Conservation (phyloP, 495 filamentous ascomycete genomes). For the Penicillium subrubescens region DNA sequence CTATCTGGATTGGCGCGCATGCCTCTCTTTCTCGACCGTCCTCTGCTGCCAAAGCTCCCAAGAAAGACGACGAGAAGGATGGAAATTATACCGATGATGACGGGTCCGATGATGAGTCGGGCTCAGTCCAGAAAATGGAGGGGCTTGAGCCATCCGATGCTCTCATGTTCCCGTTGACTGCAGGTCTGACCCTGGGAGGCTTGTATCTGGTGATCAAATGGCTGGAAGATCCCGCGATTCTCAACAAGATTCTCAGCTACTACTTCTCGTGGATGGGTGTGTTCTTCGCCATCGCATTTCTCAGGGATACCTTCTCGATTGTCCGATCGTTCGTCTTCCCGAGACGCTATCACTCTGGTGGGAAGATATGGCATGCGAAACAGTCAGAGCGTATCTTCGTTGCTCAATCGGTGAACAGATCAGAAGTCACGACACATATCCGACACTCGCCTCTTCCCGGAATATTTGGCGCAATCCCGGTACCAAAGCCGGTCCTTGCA, state of each 20-base stretch:
- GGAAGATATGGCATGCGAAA: conserved; percentile 41
- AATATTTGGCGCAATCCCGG: conserved; percentile 42
- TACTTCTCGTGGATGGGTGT: conserved; percentile 85
- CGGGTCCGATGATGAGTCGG: conserved; percentile 51
- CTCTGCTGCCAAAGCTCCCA: conserved; percentile 68
- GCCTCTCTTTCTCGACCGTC: conserved; percentile 74
- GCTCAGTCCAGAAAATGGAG: conserved; percentile 61
- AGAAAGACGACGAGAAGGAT: conserved; percentile 45
- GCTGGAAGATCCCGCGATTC: conserved; percentile 74
- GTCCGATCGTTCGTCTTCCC: conserved; percentile 74
- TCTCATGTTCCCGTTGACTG: conserved; percentile 82
- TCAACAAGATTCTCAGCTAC: conserved; percentile 82
- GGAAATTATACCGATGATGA: conserved; percentile 55
- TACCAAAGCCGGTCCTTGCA: conserved; percentile 35
- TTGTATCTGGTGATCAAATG: conserved; percentile 91
- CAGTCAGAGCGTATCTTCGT: conserved; percentile 36
- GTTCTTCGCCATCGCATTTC: conserved; percentile 67
- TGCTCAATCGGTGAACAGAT: conserved; percentile 7
- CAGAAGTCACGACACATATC: conserved; percentile 15
- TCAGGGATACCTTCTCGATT: conserved; percentile 68
- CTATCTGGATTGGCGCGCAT: conserved; percentile 72
- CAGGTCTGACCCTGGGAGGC: conserved; percentile 68
- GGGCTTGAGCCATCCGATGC: conserved; percentile 80
- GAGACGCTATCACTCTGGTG: conserved; percentile 41
- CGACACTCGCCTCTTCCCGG: conserved; percentile 56